A percentile compares a stretch with the other conserved stretches of the same genome.
phyloP scores from a whole-genome alignment of 2,329 filamentous ascomycete genomes.

The Colletotrichum endophyticum region DNA sequence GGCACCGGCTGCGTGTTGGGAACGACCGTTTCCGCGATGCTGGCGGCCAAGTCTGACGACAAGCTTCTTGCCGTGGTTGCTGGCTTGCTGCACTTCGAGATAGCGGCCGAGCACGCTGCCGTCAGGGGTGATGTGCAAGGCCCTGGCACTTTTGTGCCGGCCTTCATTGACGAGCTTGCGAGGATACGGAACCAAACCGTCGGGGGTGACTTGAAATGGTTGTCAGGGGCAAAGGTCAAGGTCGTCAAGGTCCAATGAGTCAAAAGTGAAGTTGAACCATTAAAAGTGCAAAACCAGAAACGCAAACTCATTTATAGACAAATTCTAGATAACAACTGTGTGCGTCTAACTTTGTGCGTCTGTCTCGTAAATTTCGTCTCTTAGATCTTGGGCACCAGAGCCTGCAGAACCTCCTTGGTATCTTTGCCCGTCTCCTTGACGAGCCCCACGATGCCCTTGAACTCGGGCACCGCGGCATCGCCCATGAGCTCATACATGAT shows the following conservation, averaged over 20 bases:
- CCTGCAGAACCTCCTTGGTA: constrained; percentile 72
- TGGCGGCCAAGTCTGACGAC: constrained; percentile 68
- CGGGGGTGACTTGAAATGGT: constrained; percentile 54
- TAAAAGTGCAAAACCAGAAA: neutral
- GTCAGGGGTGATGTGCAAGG: constrained; percentile 71
- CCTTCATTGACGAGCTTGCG: constrained; percentile 78
- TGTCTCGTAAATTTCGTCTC: no score
- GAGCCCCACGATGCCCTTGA: constrained; percentile 73
- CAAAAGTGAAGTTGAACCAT: neutral
- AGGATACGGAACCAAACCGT: constrained; percentile 53
- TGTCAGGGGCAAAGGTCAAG: constrained; percentile 54
- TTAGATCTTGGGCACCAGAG: constrained; percentile 67
- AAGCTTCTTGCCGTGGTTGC: constrained; percentile 76
- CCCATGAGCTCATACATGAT: constrained; percentile 89
- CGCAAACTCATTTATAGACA: neutral
- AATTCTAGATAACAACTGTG: neutral
- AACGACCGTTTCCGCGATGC: constrained; percentile 77
- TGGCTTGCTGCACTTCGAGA: constrained; percentile 77
- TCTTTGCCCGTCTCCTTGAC: constrained; percentile 78
- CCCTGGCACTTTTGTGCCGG: constrained; percentile 85
- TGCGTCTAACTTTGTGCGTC: neutral
- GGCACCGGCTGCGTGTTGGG: constrained; percentile 87
- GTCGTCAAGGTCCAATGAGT: constrained; percentile 32
- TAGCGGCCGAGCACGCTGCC: constrained; percentile 73
- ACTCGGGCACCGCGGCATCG: constrained; percentile 76